Conservation (phyloP, 2,329 filamentous ascomycete genomes). For the Penicillium aurantiogriseum region DNA sequence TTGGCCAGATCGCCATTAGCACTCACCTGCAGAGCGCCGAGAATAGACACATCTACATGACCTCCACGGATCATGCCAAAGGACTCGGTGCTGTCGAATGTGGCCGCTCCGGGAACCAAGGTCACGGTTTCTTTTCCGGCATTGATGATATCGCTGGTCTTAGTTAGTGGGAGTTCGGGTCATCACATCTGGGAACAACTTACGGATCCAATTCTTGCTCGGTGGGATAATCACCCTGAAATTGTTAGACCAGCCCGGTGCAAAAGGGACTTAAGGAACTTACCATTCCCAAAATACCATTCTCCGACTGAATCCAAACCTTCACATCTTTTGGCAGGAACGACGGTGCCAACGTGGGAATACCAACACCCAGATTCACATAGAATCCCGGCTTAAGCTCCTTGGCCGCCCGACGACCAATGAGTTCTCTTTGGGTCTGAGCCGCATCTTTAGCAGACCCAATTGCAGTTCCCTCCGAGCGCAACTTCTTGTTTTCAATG, state of each 20-base stretch:
- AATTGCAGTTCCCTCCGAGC: constrained; percentile 42
- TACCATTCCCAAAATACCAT: constrained; percentile 75
- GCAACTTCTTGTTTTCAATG: constrained; percentile 67
- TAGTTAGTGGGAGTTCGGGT: not conserved
- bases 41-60: constrained; percentile 78
- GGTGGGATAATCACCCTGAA: constrained; percentile 68
- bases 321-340: constrained; percentile 67
- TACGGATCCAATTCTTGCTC: constrained; percentile 66
- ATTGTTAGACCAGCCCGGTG: not conserved
- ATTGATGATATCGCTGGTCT: constrained; percentile 68
- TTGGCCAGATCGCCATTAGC: constrained; percentile 78
- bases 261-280: constrained; percentile 17
- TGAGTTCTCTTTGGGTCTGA: constrained; percentile 53
- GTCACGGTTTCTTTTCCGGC: constrained; percentile 87
- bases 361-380: constrained; percentile 46
- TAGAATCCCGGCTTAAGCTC: constrained; percentile 65
- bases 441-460: constrained; percentile 35
- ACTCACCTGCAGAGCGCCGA: constrained; percentile 78
- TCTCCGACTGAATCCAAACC: constrained; percentile 84
- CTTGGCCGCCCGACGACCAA: constrained; percentile 73
- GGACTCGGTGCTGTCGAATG: constrained; percentile 76
- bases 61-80: constrained; percentile 87
- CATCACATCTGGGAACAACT: constrained; percentile 4
- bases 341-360: constrained; percentile 79
- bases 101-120: constrained; percentile 70